Evolutionary conservation across 257 asterid species (phyloP).

Genomic region (Solanum virginianum): DNA sequence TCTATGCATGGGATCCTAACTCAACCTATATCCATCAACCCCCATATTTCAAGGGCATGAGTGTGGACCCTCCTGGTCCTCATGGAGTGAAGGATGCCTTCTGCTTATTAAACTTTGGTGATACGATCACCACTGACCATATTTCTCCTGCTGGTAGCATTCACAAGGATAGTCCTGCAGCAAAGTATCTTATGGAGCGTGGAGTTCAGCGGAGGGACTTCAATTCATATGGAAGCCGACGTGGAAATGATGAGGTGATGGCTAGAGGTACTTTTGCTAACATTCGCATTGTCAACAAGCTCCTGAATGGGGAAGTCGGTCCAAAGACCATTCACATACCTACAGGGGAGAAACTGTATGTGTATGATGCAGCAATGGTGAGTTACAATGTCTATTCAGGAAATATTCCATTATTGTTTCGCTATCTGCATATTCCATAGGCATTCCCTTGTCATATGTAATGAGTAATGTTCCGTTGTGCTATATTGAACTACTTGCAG

Average conservation of each 20-base stretch:
- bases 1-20: conserved; percentile 65
- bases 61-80: conserved; percentile 80
- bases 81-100: conserved; percentile 78
- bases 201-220: conserved; percentile 90
- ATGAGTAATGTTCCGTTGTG: background rate
- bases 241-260: conserved; percentile 96
- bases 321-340: conserved; percentile 90
- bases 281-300: conserved; percentile 71
- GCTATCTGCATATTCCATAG: background rate
- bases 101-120: conserved; percentile 81
- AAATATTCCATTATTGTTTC: background rate
- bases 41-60: conserved; percentile 78
- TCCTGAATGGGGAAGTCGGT: conserved; percentile 79
- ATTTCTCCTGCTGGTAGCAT: conserved; percentile 97
- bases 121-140: conserved; percentile 93
- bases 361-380: conserved; percentile 88
- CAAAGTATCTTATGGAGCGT: conserved; percentile 63
- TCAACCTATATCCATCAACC: conserved; percentile 95
- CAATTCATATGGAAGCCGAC: conserved; percentile 93
- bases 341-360: conserved; percentile 69
- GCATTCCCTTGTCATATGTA: background rate
- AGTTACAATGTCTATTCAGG: background rate
- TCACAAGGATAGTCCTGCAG: conserved; percentile 92
- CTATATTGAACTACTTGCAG: conserved; percentile 20
- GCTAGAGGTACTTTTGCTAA: conserved; percentile 96